A percentile compares a stretch with the other conserved stretches of the same genome.
Conservation (phyloP, 176 grass and related monocot genomes). For the bread wheat (Triticum aestivum) region IWGSC_CS_RefSeq_v2.1 NC_057794.1:1163101-1163600, state of each 20-base stretch:
- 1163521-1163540: background rate
- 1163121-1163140: background rate
- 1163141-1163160: background rate
- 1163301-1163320: background rate
- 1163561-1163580: background rate
- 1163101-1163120: no score
- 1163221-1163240: constrained; percentile 88
- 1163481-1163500: background rate
- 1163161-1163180: background rate
- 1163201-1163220: constrained; percentile 98
- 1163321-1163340: background rate
- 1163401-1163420: constrained; percentile 20
- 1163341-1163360: background rate
- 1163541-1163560: constrained; percentile 26
- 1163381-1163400: background rate
- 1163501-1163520: background rate
- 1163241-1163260: constrained; percentile 76
- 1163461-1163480: background rate
- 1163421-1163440: constrained; percentile 13
- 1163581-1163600: constrained; percentile 12
- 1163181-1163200: constrained; percentile 28
- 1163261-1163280: constrained; percentile 72
- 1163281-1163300: background rate
- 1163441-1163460: background rate
- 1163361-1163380: background rate